Base-by-base conservation (phyloP, 2,329 filamentous ascomycete species). In the Didymella arachidicola region DNA sequence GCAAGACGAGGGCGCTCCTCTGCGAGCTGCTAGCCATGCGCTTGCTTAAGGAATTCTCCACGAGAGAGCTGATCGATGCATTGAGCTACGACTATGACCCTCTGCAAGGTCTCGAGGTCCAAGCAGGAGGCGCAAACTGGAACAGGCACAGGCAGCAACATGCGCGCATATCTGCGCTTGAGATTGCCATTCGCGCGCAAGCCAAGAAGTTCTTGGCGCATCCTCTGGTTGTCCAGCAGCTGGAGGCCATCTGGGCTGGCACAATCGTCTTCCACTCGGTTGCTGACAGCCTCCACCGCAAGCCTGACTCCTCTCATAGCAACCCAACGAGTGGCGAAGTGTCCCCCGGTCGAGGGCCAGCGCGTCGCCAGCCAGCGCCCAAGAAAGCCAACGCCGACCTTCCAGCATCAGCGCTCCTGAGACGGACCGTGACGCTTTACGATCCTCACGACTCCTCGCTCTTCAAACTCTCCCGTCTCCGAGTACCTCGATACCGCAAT, bases 181-280 rank as follows among this genome's bases (percentile, higher is more conserved):
- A 97, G 79, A 89, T 98, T 57, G 93, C 94, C 60, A 97, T 98
- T 70, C 88, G 92, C 66, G 92, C 93, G 19, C 93, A 93, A 62
- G 91, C 94, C 22, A 97, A 98, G 79, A 89, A 92, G 67, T 96
- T 97, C 67, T 82, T 98, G 5, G 90, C 94, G 8, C 93, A 97
- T 72, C 93, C 94, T 0, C 82, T 97, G 3, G 93, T 97, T 0
- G 90, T 97, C 8, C 92, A 96, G 76, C 93, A 97, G 73, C 83
- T 98, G n/a, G 93, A 97, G 77, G 93, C 93, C 43, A 97, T 98
- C 61, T 98, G 94, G 94, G 94, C 92, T 19, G 94, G 94, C 27
- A 94, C 91, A 18, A 95, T 98, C 64, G 93, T 95, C 65, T 97
- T 98, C 72, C 93, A 97, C 77, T 95, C 92, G 1, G 87, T 89